Evolutionary conservation across 768 basidiomycete genomes (phyloP).

Genomic region (Lentinula edodes): DNA sequence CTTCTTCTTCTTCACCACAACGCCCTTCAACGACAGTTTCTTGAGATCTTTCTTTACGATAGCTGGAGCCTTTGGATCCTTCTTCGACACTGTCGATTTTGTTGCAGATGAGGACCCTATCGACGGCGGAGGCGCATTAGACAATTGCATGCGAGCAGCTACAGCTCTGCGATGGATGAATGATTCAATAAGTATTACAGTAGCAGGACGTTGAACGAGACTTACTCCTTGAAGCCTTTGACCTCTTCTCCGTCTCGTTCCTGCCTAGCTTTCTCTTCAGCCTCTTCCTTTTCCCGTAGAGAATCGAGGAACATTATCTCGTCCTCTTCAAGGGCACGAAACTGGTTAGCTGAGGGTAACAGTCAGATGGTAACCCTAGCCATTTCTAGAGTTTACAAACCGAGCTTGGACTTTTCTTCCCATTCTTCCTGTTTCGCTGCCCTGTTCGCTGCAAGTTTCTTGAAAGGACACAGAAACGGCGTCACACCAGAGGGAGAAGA

Average conservation of each 20-base stretch:
- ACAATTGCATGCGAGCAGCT: slow-evolving; percentile 56
- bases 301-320: slow-evolving; percentile 88
- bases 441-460: slow-evolving; percentile 91
- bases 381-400: slow-evolving; percentile 8
- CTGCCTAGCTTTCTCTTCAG: slow-evolving; percentile 71
- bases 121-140: slow-evolving; percentile 16
- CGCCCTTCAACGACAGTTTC: slow-evolving; percentile 61
- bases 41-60: slow-evolving; percentile 57
- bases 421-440: slow-evolving; percentile 92
- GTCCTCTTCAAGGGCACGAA: slow-evolving; percentile 85
- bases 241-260: slow-evolving; percentile 76
- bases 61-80: slow-evolving; percentile 22
- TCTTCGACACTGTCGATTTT: slow-evolving; percentile 24
- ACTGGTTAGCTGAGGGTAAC: slow-evolving; percentile 64
- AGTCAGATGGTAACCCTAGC: not conserved
- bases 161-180: slow-evolving; percentile 42
- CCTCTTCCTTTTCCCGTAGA: slow-evolving; percentile 66
- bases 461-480: slow-evolving; percentile 6
- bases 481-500: slow-evolving; percentile 35
- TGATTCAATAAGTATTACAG: not conserved
- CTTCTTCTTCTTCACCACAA: slow-evolving; percentile 78
- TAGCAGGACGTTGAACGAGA: slow-evolving; percentile 6
- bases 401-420: slow-evolving; percentile 85
- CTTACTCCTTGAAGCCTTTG: slow-evolving; percentile 72
- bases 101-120: slow-evolving; percentile 17